These are phyloP conservation scores for Graphiopsis chlorocephala DNA, from an alignment of 2,329 filamentous ascomycete genomes.

Conservation along the genomic window DNA sequence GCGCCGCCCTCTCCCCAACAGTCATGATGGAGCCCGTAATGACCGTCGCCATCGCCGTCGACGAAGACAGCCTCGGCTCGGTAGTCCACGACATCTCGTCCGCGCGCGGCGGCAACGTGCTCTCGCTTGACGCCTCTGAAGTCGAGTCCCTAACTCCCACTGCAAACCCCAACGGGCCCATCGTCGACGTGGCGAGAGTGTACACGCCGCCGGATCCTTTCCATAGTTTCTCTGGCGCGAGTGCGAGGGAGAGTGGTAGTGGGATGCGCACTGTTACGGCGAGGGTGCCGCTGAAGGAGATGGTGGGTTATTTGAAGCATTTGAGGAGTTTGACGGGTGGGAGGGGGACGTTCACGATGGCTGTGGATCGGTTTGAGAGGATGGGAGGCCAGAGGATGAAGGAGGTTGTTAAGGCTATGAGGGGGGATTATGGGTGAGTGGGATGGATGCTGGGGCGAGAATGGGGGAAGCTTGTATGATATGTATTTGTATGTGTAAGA, in stretches of 20 bases:
- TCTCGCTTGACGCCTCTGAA: conserved; percentile 63
- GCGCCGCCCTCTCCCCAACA: conserved; percentile 51
- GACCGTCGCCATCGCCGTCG: conserved; percentile 80
- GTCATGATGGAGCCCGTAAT: conserved; percentile 90
- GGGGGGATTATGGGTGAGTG: conserved; percentile 11
- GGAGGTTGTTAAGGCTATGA: conserved; percentile 47
- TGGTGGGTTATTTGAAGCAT: conserved; percentile 91
- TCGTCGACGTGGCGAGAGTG: conserved; percentile 69
- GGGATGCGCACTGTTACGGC: conserved; percentile 65
- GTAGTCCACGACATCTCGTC: conserved; percentile 81
- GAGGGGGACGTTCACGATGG: conserved; percentile 74
- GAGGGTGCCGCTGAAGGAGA: conserved; percentile 89
- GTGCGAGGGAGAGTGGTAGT: conserved; percentile 25
- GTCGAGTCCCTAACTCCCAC: conserved; percentile 17
- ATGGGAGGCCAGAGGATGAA: conserved; percentile 61
- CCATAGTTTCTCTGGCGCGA: conserved; percentile 29
- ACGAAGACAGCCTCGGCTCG: conserved; percentile 74
- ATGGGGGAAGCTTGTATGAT: neutral
- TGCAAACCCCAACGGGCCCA: conserved; percentile 34
- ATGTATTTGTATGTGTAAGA: neutral
- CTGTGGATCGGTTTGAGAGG: conserved; percentile 67
- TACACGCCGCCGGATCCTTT: conserved; percentile 91
- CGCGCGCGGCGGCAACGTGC: conserved; percentile 68
- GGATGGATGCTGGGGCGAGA: neutral
- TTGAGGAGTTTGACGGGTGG: conserved; percentile 85